Base-by-base conservation (phyloP, 108 stramenopile genomes). In the Skeletonema tropicum region DNA sequence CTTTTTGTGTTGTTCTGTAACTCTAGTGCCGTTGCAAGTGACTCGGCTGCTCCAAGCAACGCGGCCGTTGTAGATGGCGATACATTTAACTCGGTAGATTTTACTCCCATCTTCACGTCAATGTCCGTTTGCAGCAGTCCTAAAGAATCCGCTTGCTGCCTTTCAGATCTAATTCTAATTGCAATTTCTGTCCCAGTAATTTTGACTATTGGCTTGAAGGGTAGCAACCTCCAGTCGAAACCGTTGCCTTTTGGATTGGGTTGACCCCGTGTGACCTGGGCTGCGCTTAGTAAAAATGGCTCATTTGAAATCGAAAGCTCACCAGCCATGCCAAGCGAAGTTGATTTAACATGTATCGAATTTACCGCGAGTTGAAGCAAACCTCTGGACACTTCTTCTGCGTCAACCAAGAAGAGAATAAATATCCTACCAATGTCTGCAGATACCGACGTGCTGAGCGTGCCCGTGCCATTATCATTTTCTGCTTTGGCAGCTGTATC, bases 161-260 rank as follows among this genome's bases (percentile, higher is more conserved):
- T 38, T 32, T 59, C 39, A 6, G 35, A 14, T 35, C 32, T 75
- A 17, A 19, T 46, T 35, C 32, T 75, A 17, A 19, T 46, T 21
- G 46, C 55, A 19, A 41, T 29, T 29, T 66, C 73, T 35, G 45
- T 21, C 17, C 79, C 79, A 38, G 69, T 57, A 15, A 68, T 32
- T 38, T 17, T 19, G 15, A 80, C n/a, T 13, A 80, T 70, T 45
- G 73, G 73, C 39, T 80, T 74, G 9, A 64, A 74, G 1, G 79
- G 79, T 62, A 80, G 17, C 41, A 68, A 29, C 7, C 25, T 64
- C 79, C 68, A 80, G 33, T 33, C 26, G 21, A 75, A 45, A 33
- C 46, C 33, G 30, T 42, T 23, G 55, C 48, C 19, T 17, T 31
- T 26, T 26, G 32, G 17, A 36, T 38, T 42, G 11, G 66, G 26